Evolutionary conservation across 495 filamentous ascomycete genomes (phyloP).

Genomic region (Chaetomium fimeti): DNA sequence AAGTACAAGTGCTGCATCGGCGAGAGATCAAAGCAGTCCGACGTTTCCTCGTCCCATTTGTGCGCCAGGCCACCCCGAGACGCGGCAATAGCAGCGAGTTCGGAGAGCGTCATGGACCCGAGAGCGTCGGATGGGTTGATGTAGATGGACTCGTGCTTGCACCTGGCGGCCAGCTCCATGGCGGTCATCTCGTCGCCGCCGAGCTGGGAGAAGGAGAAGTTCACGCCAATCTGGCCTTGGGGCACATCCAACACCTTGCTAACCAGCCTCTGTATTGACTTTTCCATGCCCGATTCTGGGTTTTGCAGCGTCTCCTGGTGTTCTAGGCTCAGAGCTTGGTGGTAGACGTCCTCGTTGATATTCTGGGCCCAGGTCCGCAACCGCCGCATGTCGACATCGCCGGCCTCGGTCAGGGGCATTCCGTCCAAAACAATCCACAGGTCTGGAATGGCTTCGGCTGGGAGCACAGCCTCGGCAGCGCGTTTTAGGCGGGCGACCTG

Average conservation of each 20-base stretch:
- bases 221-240: constrained; percentile 42
- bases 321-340: constrained; percentile 44
- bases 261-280: constrained; percentile 40
- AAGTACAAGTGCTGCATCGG: constrained; percentile 75
- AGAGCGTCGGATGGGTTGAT: constrained; percentile 36
- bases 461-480: constrained; percentile 30
- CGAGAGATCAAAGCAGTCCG: constrained; percentile 60
- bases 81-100: constrained; percentile 41
- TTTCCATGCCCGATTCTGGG: constrained; percentile 41
- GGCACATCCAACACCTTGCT: constrained; percentile 41
- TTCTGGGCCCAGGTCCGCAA: constrained; percentile 52
- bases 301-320: constrained; percentile 36
- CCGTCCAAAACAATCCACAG: constrained; percentile 46
- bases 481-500: constrained; percentile 39
- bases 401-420: constrained; percentile 44
- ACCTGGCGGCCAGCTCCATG: constrained; percentile 39
- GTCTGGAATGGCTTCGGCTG: constrained; percentile 37
- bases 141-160: constrained; percentile 43
- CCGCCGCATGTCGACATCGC: constrained; percentile 43
- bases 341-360: constrained; percentile 45
- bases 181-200: constrained; percentile 49
- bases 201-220: constrained; percentile 44
- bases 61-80: constrained; percentile 34
- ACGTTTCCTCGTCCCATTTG: constrained; percentile 39
- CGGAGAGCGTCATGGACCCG: constrained; percentile 31